Percentiles rank a stretch among this genome's conserved stretches.
Evolutionary conservation across 257 asterid species (phyloP).

Genomic region (Primulina huaijiensis): DNA sequence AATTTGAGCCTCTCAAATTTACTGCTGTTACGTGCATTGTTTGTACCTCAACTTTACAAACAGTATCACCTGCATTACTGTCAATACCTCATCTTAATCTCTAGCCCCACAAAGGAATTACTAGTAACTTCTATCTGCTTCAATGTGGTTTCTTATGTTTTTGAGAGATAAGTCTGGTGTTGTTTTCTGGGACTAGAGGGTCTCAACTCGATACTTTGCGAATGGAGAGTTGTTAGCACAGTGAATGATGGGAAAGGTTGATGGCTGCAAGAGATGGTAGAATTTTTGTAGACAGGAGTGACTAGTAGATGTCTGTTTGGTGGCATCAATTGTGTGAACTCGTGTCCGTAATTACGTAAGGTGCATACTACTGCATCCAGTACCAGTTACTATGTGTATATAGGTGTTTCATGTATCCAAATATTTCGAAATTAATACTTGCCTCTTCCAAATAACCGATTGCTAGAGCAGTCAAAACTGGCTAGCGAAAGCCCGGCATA

Average conservation of each 20-base stretch:
- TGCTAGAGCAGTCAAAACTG: neutral
- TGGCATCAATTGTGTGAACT: neutral
- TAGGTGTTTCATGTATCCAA: neutral
- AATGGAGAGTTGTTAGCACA: neutral
- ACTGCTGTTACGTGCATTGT: neutral
- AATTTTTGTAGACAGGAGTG: neutral
- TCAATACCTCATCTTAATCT: neutral
- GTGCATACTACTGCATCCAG: neutral
- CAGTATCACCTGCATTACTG: neutral
- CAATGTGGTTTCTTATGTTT: neutral
- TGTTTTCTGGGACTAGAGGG: neutral
- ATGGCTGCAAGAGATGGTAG: neutral
- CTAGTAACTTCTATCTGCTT: neutral
- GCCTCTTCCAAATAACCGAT: neutral
- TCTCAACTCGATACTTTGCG: neutral
- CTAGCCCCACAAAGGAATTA: neutral
- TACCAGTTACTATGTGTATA: neutral
- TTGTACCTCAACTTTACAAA: neutral
- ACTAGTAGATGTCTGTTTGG: neutral
- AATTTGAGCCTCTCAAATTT: neutral
- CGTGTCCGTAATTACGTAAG: neutral
- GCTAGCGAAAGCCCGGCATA: too few relatives aligned
- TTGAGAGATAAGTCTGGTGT: neutral
- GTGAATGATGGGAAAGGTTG: neutral
- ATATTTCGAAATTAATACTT: neutral